phyloP scores from a whole-genome alignment of 495 filamentous ascomycete genomes.

The Poronia punctata region DNA sequence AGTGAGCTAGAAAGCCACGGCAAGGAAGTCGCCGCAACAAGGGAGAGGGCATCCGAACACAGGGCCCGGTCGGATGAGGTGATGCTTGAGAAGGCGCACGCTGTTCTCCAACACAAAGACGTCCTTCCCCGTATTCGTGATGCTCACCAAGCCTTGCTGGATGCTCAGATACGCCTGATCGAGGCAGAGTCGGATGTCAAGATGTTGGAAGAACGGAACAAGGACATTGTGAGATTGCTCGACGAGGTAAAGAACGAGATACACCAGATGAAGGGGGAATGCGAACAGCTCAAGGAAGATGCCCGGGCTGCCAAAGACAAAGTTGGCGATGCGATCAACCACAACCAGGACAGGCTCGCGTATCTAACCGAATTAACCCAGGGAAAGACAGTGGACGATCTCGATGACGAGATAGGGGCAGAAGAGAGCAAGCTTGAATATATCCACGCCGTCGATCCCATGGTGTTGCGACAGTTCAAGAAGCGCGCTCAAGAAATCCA shows the following conservation, averaged over 20 bases:
- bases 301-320: conserved; percentile 20
- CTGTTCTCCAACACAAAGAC: conserved; percentile 52
- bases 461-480: conserved; percentile 73
- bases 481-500: conserved; percentile 51
- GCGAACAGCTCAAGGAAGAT: conserved; percentile 20
- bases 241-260: conserved; percentile 29
- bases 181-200: conserved; percentile 77
- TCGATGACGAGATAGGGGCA: conserved; percentile 68
- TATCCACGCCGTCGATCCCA: conserved; percentile 70
- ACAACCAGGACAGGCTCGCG: conserved; percentile 26
- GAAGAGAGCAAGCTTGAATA: conserved; percentile 68
- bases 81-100: conserved; percentile 54
- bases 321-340: conserved; percentile 30
- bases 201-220: conserved; percentile 54
- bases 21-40: conserved; percentile 28
- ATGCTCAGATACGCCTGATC: conserved; percentile 58
- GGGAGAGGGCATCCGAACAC: conserved; percentile 26
- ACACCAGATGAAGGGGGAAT: conserved; percentile 10
- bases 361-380: conserved; percentile 27
- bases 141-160: conserved; percentile 55
- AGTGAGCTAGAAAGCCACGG: conserved; percentile 37
- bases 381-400: conserved; percentile 49
- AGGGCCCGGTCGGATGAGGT: conserved; percentile 48
- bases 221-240: conserved; percentile 48
- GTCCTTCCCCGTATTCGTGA: conserved; percentile 52